Base-by-base conservation (phyloP, 2,329 filamentous ascomycete species). In the Neophaeococcomyces aloes region DNA sequence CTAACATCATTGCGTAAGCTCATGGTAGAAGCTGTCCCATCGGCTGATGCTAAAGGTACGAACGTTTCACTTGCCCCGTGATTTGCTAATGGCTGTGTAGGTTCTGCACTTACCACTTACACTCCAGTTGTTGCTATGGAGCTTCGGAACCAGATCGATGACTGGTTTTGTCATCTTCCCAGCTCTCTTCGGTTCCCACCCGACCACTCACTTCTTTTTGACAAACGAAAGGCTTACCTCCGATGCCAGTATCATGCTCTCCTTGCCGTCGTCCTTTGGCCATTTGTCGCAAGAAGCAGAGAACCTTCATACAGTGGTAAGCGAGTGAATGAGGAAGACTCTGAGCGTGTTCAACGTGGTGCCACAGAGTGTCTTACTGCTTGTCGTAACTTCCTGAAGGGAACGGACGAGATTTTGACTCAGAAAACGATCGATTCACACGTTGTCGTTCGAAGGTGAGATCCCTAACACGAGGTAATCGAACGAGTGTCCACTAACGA, bases 21-120 rank as follows among this genome's bases (percentile, higher is more conserved):
- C 37, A 39, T 39, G 37, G 37, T 39, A n/a, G 37, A 39, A 11
- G 37, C 31, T 17, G 23, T 39, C 37, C 23, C 29, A 13, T 17
- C 37, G 25, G 25, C 19, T 14, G 37, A n/a, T n/a, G n/a, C n/a
- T n/a, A n/a, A n/a, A n/a, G 37, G 8, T 39, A 39, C n/a, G 31
- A 30, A 18, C 31, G 23, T 8, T 8, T n/a, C 3, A 29, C 37
- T 15, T 10, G 23, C 23, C 11, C 14, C 27, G 25, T 39, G n/a
- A n/a, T n/a, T n/a, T n/a, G n/a, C n/a, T n/a, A n/a, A n/a, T n/a
- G n/a, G n/a, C n/a, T n/a, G n/a, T n/a, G n/a, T n/a, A n/a, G n/a
- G n/a, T n/a, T n/a, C n/a, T n/a, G n/a, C n/a, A n/a, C n/a, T n/a
- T n/a, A n/a, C n/a, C 3, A 4, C 37, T 3, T 39, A 39, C 37